These are phyloP conservation scores for Penicillium bialowiezense DNA, from an alignment of 495 filamentous ascomycete species.

Conservation along the genomic window DNA sequence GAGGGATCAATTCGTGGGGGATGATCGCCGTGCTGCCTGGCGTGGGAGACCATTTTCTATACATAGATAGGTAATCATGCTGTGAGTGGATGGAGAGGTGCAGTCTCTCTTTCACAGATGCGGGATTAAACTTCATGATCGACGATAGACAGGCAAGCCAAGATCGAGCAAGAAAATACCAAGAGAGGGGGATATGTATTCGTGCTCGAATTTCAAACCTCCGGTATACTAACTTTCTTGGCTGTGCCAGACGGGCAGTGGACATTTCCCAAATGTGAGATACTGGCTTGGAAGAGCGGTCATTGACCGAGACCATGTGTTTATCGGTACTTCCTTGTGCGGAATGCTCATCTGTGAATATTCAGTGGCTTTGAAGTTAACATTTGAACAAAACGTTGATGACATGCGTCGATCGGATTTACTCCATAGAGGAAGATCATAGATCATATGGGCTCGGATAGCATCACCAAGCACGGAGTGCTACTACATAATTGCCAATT, in stretches of 20 bases:
- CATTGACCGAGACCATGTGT: background rate
- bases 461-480: no score
- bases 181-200: background rate
- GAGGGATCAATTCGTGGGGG: slow-evolving; percentile 9
- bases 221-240: background rate
- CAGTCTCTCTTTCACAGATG: background rate
- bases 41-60: background rate
- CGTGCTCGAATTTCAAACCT: background rate
- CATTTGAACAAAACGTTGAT: no score
- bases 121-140: slow-evolving; percentile 1
- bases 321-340: background rate
- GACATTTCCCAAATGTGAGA: slow-evolving; percentile 1
- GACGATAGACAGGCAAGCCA: slow-evolving; percentile 5
- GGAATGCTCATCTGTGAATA: no score
- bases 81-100: background rate
- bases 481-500: no score
- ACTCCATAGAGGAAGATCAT: slow-evolving; percentile 2
- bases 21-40: slow-evolving; percentile 5
- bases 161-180: slow-evolving; percentile 1
- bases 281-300: background rate
- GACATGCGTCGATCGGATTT: background rate
- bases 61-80: background rate
- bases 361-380: no score
- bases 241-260: background rate
- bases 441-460: background rate